These are phyloP conservation scores for Colletotrichum salicis DNA, from an alignment of 2,329 filamentous ascomycete genomes.

Conservation along the genomic window DNA sequence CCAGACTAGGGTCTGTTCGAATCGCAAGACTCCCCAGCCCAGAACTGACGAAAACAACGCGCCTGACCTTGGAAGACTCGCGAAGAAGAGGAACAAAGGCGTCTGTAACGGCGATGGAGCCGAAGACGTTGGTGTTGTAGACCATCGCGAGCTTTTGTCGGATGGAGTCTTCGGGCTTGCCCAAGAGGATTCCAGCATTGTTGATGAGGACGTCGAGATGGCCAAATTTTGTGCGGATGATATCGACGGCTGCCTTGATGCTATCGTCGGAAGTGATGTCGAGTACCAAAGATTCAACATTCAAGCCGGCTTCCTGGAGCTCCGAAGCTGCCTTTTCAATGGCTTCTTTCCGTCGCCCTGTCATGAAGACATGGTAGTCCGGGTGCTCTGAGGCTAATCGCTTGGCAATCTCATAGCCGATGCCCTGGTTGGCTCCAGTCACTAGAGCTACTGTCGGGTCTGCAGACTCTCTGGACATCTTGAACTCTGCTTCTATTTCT, in stretches of 20 bases:
- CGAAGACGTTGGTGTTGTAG: conserved; percentile 71
- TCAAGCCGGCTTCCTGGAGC: conserved; percentile 6
- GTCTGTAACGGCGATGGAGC: conserved; percentile 63
- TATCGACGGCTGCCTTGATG: conserved; percentile 46
- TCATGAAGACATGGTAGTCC: conserved; percentile 22
- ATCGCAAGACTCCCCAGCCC: conserved; percentile 17
- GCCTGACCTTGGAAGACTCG: conserved; percentile 5
- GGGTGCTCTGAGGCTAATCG: conserved; percentile 14
- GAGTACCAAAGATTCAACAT: conserved; percentile 51
- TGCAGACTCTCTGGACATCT: conserved; percentile 5
- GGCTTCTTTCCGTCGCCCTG: conserved; percentile 24
- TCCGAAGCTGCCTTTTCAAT: conserved; percentile 17
- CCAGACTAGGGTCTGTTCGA: background rate
- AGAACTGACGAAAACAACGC: conserved; percentile 27
- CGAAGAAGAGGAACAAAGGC: conserved; percentile 50
- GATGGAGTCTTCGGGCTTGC: conserved; percentile 62
- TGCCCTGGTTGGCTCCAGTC: conserved; percentile 33
- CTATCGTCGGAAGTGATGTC: conserved; percentile 64
- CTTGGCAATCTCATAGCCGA: conserved; percentile 31
- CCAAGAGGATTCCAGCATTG: conserved; percentile 69
- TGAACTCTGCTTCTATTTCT: no score
- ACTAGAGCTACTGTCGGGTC: conserved; percentile 18
- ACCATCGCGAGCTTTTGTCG: conserved; percentile 61
- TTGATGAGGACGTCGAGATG: conserved; percentile 70
- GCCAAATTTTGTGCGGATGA: conserved; percentile 58